Percentiles rank a stretch among this genome's conserved stretches.
These are phyloP conservation scores for Fraxinus ornus DNA, from an alignment of 305 asterid species.

Conservation along the genomic window DNA sequence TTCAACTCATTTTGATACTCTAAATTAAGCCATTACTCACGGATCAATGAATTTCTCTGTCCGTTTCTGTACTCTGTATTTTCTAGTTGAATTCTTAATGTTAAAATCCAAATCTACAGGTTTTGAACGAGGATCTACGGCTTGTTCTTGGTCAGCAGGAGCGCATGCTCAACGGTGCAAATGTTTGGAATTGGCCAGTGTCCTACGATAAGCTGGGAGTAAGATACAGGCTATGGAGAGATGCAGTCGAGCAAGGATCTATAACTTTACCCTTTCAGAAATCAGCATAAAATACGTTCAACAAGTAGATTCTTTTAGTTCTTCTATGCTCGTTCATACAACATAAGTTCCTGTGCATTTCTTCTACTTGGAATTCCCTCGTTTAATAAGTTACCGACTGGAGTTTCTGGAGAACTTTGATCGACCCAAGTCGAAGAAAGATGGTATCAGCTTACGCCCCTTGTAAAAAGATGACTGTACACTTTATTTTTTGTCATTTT, in stretches of 20 bases:
- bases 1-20: neutral
- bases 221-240: constrained; percentile 86
- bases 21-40: neutral
- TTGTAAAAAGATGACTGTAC: constrained; percentile 38
- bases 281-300: constrained; percentile 28
- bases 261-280: constrained; percentile 41
- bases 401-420: constrained; percentile 16
- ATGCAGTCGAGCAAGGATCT: constrained; percentile 61
- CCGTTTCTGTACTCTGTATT: neutral
- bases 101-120: constrained; percentile 39
- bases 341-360: constrained; percentile 7
- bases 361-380: neutral
- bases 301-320: constrained; percentile 2
- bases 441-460: constrained; percentile 27
- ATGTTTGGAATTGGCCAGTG: constrained; percentile 83
- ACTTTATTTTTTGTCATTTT: constrained; percentile 20
- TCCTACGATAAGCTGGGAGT: constrained; percentile 88
- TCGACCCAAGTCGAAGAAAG: constrained; percentile 19
- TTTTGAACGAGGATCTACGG: constrained; percentile 81
- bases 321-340: constrained; percentile 23
- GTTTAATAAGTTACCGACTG: constrained; percentile 13
- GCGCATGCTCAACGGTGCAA: constrained; percentile 74
- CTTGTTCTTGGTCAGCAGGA: constrained; percentile 88
- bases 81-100: neutral
- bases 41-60: neutral